A percentile compares a stretch with the other conserved stretches of the same genome.
Evolutionary conservation across 805 yeast species (phyloP).

Genomic region (Starmerella floricola): DNA sequence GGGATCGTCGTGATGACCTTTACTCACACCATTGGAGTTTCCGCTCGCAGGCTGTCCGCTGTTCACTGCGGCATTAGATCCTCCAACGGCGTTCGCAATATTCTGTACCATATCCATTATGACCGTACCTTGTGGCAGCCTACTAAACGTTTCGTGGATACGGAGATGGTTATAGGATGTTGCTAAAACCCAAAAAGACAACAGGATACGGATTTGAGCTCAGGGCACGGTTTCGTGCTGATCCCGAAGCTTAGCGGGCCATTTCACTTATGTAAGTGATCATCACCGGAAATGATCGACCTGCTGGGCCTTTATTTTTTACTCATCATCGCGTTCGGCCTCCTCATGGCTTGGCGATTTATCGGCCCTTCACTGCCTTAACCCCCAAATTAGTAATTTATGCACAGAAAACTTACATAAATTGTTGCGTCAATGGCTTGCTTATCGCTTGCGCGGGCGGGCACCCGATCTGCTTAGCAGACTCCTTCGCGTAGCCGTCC

Average conservation of each 20-base stretch:
- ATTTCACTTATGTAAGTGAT: background rate
- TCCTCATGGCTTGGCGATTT: too few relatives aligned
- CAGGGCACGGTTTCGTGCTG: background rate
- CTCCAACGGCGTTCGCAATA: constrained; percentile 14
- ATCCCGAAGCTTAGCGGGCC: background rate
- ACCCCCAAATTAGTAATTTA: too few relatives aligned
- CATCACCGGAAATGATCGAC: background rate
- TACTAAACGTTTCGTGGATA: constrained; percentile 18
- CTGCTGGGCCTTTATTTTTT: too few relatives aligned
- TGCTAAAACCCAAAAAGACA: background rate
- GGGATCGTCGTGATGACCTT: too few relatives aligned
- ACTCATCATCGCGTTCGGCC: too few relatives aligned
- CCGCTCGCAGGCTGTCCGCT: background rate
- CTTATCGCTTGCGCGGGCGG: too few relatives aligned
- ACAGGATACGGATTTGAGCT: constrained; percentile 13
- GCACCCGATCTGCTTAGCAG: too few relatives aligned
- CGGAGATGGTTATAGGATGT: constrained; percentile 4
- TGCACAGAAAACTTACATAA: too few relatives aligned
- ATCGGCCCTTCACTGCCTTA: too few relatives aligned
- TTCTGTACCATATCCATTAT: constrained; percentile 21
- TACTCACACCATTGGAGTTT: background rate
- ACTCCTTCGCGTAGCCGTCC: too few relatives aligned
- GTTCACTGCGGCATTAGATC: background rate
- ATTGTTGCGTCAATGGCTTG: too few relatives aligned
- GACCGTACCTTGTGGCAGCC: constrained; percentile 18